Evolutionary conservation across 805 yeast species (phyloP), one percentile per base, ranked within the genome.

Genomic region (Candida peoriensis): DNA sequence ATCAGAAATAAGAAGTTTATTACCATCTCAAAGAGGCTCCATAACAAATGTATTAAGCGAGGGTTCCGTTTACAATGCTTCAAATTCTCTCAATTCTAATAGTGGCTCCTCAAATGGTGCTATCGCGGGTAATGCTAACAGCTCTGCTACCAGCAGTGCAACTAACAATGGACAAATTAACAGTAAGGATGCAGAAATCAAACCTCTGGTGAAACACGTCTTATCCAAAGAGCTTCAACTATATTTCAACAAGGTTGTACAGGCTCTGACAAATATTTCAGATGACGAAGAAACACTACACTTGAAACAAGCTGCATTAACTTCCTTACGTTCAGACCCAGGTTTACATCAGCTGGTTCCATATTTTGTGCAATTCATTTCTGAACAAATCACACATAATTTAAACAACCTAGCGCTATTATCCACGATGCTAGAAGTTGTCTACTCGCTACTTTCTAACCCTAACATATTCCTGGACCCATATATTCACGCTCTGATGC

Each of bases 341-440:
- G 99, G 99, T 22, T 64, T 93, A 38, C 98, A 93, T 64, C 99
- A 93, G 60, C 63, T 93, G 32, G 93, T 94, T 5, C 99, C 99
- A 2, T 93, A 93, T 57, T 85, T 93, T 50, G 89, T 93, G 33
- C 97, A 93, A 55, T 89, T 93, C 54, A 86, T 88, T 23, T 95
- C 96, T 6, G 99, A 93, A 54, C 95, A 94, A 47, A 78, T 93
- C 37, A 86, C 97, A 1, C 81, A 86, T 54, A 90, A 87, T 51
- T 68, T 90, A 48, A 76, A 83, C 48, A 81, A 82, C 52, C 66
- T 84, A 29, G 74, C 72, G 4, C 59, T 85, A 14, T 63, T 93
- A 34, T 71, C 84, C 4, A 84, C 95, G 6, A 88, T 90, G 86
- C 64, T 93, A 41, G 94, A 87, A 57, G 88, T 88, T 43, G 76